These are phyloP conservation scores for Penicillium dipodomyicola DNA, from an alignment of 495 filamentous ascomycete species.

Conservation along the genomic window DNA sequence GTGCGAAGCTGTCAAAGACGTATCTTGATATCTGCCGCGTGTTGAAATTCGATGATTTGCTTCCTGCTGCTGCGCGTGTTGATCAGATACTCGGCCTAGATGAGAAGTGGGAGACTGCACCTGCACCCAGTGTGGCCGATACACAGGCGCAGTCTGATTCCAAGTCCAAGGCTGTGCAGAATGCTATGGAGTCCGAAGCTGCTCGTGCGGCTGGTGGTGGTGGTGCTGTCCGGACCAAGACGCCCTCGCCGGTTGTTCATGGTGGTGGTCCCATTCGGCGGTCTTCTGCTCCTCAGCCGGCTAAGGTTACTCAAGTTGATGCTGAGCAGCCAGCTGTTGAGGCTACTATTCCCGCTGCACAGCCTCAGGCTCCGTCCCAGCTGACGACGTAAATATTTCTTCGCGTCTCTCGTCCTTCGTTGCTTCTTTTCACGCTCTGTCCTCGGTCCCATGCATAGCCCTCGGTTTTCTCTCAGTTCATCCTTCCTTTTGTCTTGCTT, in stretches of 20 bases:
- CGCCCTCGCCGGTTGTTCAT: constrained; percentile 21
- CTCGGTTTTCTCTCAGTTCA: constrained; percentile 14
- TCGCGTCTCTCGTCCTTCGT: not conserved
- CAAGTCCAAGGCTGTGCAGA: constrained; percentile 48
- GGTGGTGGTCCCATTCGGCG: constrained; percentile 43
- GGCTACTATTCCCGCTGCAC: constrained; percentile 21
- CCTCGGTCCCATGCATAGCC: constrained; percentile 24
- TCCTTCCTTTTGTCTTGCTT: constrained; percentile 5
- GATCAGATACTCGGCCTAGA: constrained; percentile 63
- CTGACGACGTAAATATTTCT: constrained; percentile 23
- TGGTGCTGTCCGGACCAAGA: constrained; percentile 32
- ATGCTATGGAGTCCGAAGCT: constrained; percentile 50
- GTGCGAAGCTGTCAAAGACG: constrained; percentile 55
- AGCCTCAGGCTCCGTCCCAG: constrained; percentile 25
- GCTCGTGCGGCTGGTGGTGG: constrained; percentile 46
- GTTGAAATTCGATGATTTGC: constrained; percentile 59
- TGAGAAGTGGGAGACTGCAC: constrained; percentile 36
- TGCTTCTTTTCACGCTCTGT: constrained; percentile 4
- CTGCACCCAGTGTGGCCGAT: constrained; percentile 3
- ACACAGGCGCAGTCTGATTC: constrained; percentile 13
- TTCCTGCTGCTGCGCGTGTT: constrained; percentile 55
- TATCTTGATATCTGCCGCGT: constrained; percentile 63
- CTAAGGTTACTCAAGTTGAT: constrained; percentile 23
- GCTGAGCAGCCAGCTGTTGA: constrained; percentile 19
- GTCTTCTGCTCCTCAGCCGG: constrained; percentile 33